Percentiles rank a stretch among this genome's conserved stretches.
Conservation (phyloP, 805 yeast species). For the Wickerhamiella vanderwaltii region DNA sequence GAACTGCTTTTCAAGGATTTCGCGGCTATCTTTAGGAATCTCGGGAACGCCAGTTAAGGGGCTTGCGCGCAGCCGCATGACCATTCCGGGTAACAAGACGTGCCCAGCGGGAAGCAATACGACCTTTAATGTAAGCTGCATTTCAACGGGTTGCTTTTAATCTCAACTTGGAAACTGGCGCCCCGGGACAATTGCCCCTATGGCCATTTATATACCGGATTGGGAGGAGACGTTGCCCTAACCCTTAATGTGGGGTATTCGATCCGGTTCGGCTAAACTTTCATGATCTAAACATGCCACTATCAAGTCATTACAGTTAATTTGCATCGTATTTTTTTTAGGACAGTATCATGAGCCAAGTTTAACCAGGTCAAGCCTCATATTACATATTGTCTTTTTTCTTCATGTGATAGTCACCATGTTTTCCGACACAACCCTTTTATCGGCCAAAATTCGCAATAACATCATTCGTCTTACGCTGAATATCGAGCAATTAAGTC, state of each 20-base stretch:
- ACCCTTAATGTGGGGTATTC: too few species aligned
- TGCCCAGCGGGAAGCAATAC: constrained; percentile 11
- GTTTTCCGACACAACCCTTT: background rate
- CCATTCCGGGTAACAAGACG: constrained; percentile 14
- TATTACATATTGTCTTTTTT: background rate
- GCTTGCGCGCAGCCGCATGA: constrained; percentile 11
- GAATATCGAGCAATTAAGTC: background rate
- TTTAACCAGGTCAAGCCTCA: background rate
- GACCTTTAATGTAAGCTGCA: constrained; percentile 5
- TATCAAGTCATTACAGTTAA: too few species aligned
- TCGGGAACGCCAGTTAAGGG: constrained; percentile 2
- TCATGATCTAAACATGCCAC: too few species aligned
- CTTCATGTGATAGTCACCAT: background rate
- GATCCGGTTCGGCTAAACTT: too few species aligned
- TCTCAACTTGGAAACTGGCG: too few species aligned
- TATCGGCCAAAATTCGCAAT: background rate
- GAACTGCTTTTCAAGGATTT: background rate
- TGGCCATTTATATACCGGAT: background rate
- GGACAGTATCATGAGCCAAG: too few species aligned
- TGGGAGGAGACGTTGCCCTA: background rate
- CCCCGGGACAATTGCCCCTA: too few species aligned
- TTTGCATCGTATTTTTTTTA: too few species aligned
- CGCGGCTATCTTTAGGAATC: background rate
- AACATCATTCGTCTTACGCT: too few species aligned
- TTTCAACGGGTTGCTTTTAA: too few species aligned